These are phyloP conservation scores for Vitis labrusca DNA, from an alignment of 164 flowering plant species.

Conservation along the genomic window DNA sequence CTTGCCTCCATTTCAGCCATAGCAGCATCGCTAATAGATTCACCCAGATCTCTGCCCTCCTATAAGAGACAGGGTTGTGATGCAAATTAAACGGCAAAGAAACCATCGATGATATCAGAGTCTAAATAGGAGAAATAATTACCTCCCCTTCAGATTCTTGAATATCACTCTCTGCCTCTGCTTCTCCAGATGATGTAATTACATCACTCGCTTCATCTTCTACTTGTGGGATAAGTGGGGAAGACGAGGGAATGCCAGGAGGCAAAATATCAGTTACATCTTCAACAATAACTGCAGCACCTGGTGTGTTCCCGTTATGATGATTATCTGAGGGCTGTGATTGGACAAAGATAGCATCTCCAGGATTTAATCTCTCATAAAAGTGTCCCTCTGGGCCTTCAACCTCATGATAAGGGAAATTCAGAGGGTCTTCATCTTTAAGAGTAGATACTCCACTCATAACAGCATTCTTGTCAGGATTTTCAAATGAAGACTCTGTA, in stretches of 20 bases:
- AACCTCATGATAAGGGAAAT: constrained; percentile 7
- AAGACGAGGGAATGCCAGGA: constrained; percentile 28
- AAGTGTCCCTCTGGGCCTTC: constrained; percentile 8
- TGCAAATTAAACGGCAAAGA: not conserved
- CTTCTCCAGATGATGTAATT: constrained; percentile 23
- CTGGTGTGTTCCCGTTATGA: constrained; percentile 2
- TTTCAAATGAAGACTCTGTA: constrained; percentile 22
- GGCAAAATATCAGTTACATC: constrained; percentile 47
- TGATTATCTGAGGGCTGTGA: constrained; percentile 19
- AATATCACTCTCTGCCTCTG: constrained; percentile 31
- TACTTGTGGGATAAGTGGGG: constrained; percentile 30
- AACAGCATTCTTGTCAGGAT: constrained; percentile 17
- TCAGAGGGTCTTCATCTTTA: constrained; percentile 7
- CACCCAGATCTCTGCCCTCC: constrained; percentile 21
- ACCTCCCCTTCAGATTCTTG: constrained; percentile 48
- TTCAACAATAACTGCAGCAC: constrained; percentile 39
- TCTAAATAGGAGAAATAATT: constrained; percentile 1
- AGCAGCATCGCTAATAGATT: constrained; percentile 50
- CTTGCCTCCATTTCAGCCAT: constrained; percentile 81
- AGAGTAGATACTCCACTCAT: constrained; percentile 4
- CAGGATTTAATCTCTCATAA: constrained; percentile 11
- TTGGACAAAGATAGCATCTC: constrained; percentile 16
- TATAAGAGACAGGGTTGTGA: not conserved
- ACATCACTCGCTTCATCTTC: constrained; percentile 28
- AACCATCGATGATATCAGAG: not conserved